These are phyloP conservation scores for Colletotrichum paranaense DNA, from an alignment of 2,329 filamentous ascomycete genomes.

Conservation along the genomic window DNA sequence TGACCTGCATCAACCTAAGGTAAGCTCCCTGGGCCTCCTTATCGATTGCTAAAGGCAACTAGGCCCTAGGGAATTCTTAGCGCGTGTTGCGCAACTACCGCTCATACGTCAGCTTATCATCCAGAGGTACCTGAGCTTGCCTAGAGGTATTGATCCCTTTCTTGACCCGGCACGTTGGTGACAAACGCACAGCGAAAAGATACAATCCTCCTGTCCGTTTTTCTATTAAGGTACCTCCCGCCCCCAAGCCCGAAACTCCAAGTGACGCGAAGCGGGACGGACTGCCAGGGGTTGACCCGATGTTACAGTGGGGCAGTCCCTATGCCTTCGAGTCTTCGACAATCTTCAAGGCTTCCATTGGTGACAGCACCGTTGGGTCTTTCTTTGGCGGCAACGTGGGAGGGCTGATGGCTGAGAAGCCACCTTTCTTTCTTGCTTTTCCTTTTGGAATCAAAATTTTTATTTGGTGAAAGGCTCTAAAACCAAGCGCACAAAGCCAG, in stretches of 20 bases:
- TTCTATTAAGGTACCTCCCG: conserved; percentile 25
- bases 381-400: too few relatives aligned
- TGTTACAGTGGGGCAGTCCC: conserved; percentile 25
- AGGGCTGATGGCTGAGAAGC: too few relatives aligned
- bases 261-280: conserved; percentile 34
- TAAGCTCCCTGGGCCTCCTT: conserved; percentile 1
- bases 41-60: conserved; percentile 26
- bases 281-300: conserved; percentile 18
- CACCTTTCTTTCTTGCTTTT: not conserved
- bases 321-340: not conserved
- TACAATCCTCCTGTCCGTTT: not conserved
- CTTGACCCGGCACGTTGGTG: too few relatives aligned
- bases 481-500: not conserved
- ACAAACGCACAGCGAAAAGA: not conserved
- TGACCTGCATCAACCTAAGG: conserved; percentile 22
- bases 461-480: not conserved
- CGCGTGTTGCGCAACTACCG: not conserved
- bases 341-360: not conserved
- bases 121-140: not conserved
- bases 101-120: not conserved
- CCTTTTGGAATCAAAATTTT: not conserved
- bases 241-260: conserved; percentile 33
- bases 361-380: conserved; percentile 15
- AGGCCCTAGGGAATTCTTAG: conserved; percentile 5
- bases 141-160: too few relatives aligned